Evolutionary conservation across 225 moss, liverwort and hornwort genomes (phyloP).

Genomic region (Sphagnum contortum): DNA sequence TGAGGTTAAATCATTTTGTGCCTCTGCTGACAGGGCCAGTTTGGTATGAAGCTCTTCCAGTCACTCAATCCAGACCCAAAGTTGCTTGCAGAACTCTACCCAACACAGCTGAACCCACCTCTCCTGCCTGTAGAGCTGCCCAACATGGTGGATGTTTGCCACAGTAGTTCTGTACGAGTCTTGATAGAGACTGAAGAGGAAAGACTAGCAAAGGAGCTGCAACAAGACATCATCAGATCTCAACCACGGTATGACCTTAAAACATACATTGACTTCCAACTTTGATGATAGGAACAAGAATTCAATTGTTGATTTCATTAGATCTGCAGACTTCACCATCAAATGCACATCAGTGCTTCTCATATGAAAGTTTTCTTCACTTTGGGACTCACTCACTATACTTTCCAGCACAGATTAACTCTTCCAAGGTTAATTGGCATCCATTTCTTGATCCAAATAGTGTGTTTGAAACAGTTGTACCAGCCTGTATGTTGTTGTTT

Average conservation of each 20-base stretch:
- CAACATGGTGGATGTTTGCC: neutral
- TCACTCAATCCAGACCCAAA: conserved; percentile 40
- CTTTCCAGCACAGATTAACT: too few species aligned
- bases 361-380: too few species aligned
- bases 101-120: conserved; percentile 21
- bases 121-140: conserved; percentile 5
- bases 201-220: conserved; percentile 6
- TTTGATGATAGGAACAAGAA: too few species aligned
- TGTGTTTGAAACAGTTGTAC: too few species aligned
- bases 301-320: too few species aligned
- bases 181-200: conserved; percentile 4
- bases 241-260: conserved; percentile 5
- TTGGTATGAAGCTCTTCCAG: conserved; percentile 26
- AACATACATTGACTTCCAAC: neutral
- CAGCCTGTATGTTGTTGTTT: too few species aligned
- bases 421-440: too few species aligned
- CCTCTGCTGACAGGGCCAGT: conserved; percentile 13
- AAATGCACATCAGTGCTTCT: too few species aligned
- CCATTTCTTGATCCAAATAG: too few species aligned
- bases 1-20: too few species aligned
- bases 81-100: conserved; percentile 27
- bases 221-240: conserved; percentile 3
- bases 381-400: too few species aligned
- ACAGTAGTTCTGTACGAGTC: neutral
- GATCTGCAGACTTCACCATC: too few species aligned